Evolutionary conservation across 768 basidiomycete species (phyloP).

Genomic region (Serendipita vermifera): DNA sequence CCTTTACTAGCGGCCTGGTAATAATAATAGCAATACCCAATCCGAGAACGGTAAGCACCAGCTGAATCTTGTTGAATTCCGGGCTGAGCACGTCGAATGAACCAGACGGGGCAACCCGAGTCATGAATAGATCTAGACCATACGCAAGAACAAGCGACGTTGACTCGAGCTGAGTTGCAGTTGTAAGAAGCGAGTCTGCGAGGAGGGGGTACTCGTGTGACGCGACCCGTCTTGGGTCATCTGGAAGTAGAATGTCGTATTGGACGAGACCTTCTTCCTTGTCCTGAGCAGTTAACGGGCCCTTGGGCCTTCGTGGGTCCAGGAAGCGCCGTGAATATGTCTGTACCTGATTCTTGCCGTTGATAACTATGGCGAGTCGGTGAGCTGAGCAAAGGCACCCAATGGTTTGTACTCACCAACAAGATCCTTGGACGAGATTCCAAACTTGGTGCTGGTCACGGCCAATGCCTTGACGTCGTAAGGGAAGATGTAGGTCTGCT

Average conservation of each 20-base stretch:
- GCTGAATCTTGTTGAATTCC: conserved; percentile 84
- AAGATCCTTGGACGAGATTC: conserved; percentile 75
- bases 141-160: conserved; percentile 79
- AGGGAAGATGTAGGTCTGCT: conserved; percentile 60
- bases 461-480: conserved; percentile 54
- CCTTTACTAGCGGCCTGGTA: conserved; percentile 65
- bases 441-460: conserved; percentile 74
- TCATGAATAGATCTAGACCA: conserved; percentile 83
- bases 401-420: conserved; percentile 46
- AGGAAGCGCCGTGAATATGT: conserved; percentile 59
- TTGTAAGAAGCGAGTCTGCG: not conserved
- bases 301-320: conserved; percentile 71
- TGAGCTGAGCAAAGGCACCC: not conserved
- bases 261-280: conserved; percentile 74
- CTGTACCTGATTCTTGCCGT: conserved; percentile 56
- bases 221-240: conserved; percentile 47
- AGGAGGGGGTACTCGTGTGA: conserved; percentile 36
- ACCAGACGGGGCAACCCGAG: conserved; percentile 70
- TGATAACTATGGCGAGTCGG: conserved; percentile 46
- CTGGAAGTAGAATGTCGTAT: conserved; percentile 67
- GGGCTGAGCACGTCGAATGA: conserved; percentile 90
- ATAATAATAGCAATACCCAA: conserved; percentile 65
- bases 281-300: conserved; percentile 63
- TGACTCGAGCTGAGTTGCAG: conserved; percentile 51
- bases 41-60: conserved; percentile 67